Conservation (phyloP, 257 asterid species). For the Leptodermis oblonga region DNA sequence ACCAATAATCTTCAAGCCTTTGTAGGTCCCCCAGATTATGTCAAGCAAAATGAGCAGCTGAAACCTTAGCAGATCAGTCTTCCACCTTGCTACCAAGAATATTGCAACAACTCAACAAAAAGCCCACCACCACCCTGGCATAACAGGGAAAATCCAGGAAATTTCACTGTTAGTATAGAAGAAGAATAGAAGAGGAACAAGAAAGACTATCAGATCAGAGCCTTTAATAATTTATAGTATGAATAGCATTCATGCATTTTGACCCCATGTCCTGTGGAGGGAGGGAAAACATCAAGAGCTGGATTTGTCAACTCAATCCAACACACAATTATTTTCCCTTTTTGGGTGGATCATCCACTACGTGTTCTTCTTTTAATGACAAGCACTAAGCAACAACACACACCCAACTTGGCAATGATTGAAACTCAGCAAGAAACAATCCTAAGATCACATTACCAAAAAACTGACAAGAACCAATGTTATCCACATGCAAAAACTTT, state of each 20-base stretch:
- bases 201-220: background rate
- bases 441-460: slow-evolving; percentile 25
- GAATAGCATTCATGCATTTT: background rate
- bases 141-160: background rate
- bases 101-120: background rate
- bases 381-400: slow-evolving; percentile 21
- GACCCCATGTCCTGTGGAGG: slow-evolving; percentile 1
- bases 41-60: too few species aligned
- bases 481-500: background rate
- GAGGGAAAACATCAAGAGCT: slow-evolving; percentile 9
- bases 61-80: background rate
- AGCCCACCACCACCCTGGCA: slow-evolving; percentile 11
- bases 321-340: slow-evolving; percentile 33
- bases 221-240: background rate
- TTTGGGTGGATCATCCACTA: slow-evolving; percentile 58
- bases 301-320: slow-evolving; percentile 23
- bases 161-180: background rate
- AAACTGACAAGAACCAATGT: background rate
- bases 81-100: slow-evolving; percentile 11
- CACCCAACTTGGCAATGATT: slow-evolving; percentile 19
- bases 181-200: background rate
- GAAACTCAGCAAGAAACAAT: slow-evolving; percentile 22
- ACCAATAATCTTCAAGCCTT: background rate
- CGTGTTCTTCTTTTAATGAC: slow-evolving; percentile 38
- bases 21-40: background rate